These are phyloP conservation scores for Terana coerulea DNA, from an alignment of 768 basidiomycete species.

Conservation along the genomic window DNA sequence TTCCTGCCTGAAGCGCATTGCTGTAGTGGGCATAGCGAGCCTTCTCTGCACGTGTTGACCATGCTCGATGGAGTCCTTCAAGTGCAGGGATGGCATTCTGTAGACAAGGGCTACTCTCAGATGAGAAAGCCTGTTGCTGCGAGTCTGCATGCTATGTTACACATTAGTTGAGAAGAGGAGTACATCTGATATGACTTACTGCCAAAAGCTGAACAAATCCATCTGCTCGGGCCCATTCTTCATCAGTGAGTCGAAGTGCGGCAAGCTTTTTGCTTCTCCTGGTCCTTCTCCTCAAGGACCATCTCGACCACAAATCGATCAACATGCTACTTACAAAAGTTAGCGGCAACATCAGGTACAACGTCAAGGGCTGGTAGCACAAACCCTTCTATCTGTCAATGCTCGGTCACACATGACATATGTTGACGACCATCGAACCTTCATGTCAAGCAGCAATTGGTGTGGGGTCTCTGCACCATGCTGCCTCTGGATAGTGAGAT, in stretches of 20 bases:
- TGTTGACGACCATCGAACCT: slow-evolving; percentile 31
- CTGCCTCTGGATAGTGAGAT: slow-evolving; percentile 15
- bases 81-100: slow-evolving; percentile 5
- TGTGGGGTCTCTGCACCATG: neutral
- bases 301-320: slow-evolving; percentile 24
- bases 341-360: neutral
- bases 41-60: neutral
- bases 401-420: slow-evolving; percentile 26
- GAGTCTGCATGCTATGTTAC: neutral
- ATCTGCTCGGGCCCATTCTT: slow-evolving; percentile 23
- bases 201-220: slow-evolving; percentile 18
- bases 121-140: slow-evolving; percentile 2
- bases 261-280: slow-evolving; percentile 16
- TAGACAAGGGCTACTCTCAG: neutral
- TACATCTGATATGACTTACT: no score
- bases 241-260: slow-evolving; percentile 13
- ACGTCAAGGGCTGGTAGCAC: neutral
- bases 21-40: neutral
- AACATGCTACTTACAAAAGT: slow-evolving; percentile 12
- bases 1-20: neutral
- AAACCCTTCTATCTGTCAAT: neutral
- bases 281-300: slow-evolving; percentile 16
- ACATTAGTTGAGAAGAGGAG: neutral
- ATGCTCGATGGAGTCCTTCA: slow-evolving; percentile 1
- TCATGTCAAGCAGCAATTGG: slow-evolving; percentile 28